Base-by-base conservation (phyloP, 2,329 filamentous ascomycete species). In the Gremmenia infestans region DNA sequence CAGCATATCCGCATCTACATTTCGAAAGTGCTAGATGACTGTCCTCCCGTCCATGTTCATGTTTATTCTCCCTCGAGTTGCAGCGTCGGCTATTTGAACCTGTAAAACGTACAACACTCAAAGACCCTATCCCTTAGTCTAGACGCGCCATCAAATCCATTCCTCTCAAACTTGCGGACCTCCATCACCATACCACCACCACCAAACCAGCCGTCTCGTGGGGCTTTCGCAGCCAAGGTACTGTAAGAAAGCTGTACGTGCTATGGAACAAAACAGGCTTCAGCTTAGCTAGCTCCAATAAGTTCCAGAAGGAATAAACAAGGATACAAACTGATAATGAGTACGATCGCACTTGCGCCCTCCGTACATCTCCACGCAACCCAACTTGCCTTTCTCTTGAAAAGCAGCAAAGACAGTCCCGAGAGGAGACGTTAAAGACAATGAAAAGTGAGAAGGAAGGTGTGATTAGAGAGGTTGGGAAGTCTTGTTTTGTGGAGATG, bases 261-360 rank as follows among this genome's bases (percentile, higher is more conserved):
- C 65, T 76, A 0, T 72, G 67, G 58, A 68, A 71, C 55, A 71
- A 70, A 51, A 71, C 72, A 17, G 68, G 67, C 17, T 67, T 74
- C n/a, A 72, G 72, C 22, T 22, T 3, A 22, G 68, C 57, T 56
- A 3, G 68, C 71, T 1, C 67, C 67, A 52, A 15, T 57, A 50
- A 61, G 71, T 8, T 32, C 8, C 23, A 59, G 63, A 52, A 63
- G 68, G 57, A 68, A 66, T 8, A 70, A 67, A 66, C 9, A 70
- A 58, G 69, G 69, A 36, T 65, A 69, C 50, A 71, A 74, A 49
- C 37, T 70, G 2, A 65, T 68, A n/a, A 56, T 71, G 15, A 15
- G 37, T 17, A 68, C 63, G 1, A 73, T 74, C 60, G 64, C 45
- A 45, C 42, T 60, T 1, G 53, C 45, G 4, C 50, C 60, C 3